Base-by-base conservation (phyloP, 305 asterid genomes). In the Solanum aculeatissimum region DNA sequence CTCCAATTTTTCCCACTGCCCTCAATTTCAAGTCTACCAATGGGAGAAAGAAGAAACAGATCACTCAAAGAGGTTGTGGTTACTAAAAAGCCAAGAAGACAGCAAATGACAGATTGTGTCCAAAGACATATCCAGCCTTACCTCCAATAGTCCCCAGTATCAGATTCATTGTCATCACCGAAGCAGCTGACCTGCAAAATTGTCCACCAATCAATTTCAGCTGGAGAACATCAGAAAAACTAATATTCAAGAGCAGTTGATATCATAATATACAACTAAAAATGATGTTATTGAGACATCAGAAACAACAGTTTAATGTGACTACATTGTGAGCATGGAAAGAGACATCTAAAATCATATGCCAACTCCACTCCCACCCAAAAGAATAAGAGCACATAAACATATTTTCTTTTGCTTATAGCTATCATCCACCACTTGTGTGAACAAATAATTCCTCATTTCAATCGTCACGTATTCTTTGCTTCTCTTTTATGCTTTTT, bases 1-100 rank as follows among this genome's bases (percentile, higher is more conserved):
- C 98, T 94, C 99, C 99, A 96, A 38, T 94, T 90, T 90, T 96
- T 94, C 72, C 98, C 98, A 83, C 88, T 96, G 84, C 98, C 98
- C 91, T 96, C 99, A 8, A 96, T 96, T 85, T 95, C 98, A 83
- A 96, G 89, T 78, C 99, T 96, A 88, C 2, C 82, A 53, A 77
- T 29, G 32, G 49, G 27, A 53, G 19, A 53, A 29, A 78, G 18
- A 27, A 14, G 63, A 60, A 55, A 47, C 35, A 47, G 54, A 35
- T 71, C 9, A 54, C 32, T 78, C 58, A 79, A 82, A 19, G 29
- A 85, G 57, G 85, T 63, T 49, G 23, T 11, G 29, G 66, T 51
- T 7, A 78, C 19, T 25, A 32, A 42, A 83, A 84, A 25, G 68
- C 49, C 11, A 12, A 77, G 65, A 53, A 53, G 65, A 47, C 82